A percentile compares a stretch with the other conserved stretches of the same genome.
phyloP scores from a whole-genome alignment of 208 protist species.

The Acanthamoeba divionensis region DNA sequence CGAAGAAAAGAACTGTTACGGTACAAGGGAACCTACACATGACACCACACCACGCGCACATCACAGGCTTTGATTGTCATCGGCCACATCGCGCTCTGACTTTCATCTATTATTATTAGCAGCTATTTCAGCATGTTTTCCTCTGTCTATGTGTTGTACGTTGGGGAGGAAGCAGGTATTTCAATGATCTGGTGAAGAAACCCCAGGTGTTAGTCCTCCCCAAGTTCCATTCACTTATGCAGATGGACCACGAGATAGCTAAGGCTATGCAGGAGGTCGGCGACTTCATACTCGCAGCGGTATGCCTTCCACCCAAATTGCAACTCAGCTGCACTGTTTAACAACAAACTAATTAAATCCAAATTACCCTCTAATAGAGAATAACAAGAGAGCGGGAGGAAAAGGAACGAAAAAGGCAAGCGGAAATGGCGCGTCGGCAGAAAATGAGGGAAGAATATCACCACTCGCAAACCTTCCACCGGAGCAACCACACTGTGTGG shows the following conservation, averaged over 20 bases:
- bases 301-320: background rate
- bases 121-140: too few species aligned
- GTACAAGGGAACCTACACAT: too few species aligned
- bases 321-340: too few species aligned
- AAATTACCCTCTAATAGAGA: background rate
- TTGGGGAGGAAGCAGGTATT: too few species aligned
- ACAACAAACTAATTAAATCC: too few species aligned
- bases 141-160: too few species aligned
- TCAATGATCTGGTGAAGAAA: background rate
- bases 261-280: background rate
- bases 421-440: background rate
- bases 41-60: too few species aligned
- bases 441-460: background rate
- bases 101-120: too few species aligned
- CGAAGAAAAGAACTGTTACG: background rate
- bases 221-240: background rate
- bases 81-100: too few species aligned
- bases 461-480: conserved; percentile 3
- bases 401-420: background rate
- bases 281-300: background rate
- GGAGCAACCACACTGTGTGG: background rate
- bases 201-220: background rate
- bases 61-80: too few species aligned
- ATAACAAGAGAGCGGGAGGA: background rate
- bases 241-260: background rate